Conservation (phyloP, 192 early-diverging fungal genomes). For the Backusella psychrophila region DNA sequence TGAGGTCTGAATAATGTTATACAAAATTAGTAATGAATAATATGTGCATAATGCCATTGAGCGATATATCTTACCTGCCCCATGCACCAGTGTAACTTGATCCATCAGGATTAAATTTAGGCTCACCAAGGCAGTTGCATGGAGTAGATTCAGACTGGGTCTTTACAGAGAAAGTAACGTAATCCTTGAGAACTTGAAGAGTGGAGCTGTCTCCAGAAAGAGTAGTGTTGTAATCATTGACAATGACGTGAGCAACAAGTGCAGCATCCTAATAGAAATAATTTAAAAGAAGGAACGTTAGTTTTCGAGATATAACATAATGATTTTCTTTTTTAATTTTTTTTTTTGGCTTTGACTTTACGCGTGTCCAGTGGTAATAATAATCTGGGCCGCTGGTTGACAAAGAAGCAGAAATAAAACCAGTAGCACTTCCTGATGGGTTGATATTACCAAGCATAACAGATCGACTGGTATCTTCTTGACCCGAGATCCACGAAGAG, state of each 20-base stretch:
- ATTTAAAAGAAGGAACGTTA: no score
- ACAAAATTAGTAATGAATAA: background rate
- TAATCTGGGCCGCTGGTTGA: conserved; percentile 58
- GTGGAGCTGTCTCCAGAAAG: conserved; percentile 15
- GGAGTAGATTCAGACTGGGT: conserved; percentile 24
- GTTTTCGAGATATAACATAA: background rate
- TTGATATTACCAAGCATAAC: conserved; percentile 27
- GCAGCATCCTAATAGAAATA: conserved; percentile 31
- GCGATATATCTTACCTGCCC: conserved; percentile 33
- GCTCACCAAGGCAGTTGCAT: conserved; percentile 56
- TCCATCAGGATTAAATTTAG: conserved; percentile 63
- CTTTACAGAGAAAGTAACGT: conserved; percentile 29
- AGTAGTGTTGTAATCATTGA: conserved; percentile 15
- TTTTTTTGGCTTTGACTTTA: conserved; percentile 46
- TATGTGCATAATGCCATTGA: background rate
- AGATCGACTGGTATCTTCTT: background rate
- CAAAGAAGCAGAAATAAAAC: conserved; percentile 29
- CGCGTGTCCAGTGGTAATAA: conserved; percentile 75
- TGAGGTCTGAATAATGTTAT: conserved; percentile 49
- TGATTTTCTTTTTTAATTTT: background rate
- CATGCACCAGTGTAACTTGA: conserved; percentile 44
- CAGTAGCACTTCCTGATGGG: conserved; percentile 12
- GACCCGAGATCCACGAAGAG: conserved; percentile 2
- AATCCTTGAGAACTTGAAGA: conserved; percentile 35
- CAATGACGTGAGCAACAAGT: conserved; percentile 16